phyloP scores from a whole-genome alignment of 768 basidiomycete species.

The Termitomyces heimii region DNA sequence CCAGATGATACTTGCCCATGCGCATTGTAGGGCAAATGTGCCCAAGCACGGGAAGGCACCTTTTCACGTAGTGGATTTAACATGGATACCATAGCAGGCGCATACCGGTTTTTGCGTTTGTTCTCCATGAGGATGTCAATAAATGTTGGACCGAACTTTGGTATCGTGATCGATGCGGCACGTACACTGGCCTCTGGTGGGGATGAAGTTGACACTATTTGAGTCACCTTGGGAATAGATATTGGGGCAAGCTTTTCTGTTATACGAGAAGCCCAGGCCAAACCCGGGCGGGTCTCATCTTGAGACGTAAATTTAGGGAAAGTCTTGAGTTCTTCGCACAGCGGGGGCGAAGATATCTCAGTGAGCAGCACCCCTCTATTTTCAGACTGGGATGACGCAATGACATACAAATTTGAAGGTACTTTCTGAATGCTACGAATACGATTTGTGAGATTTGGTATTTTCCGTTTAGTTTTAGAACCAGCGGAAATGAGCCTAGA shows the following conservation, averaged over 20 bases:
- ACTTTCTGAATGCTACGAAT: conserved; percentile 10
- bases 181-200: not conserved
- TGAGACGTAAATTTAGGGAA: not conserved
- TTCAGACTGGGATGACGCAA: not conserved
- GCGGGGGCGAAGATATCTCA: not conserved
- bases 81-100: conserved; percentile 18
- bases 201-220: not conserved
- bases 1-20: not conserved
- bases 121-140: conserved; percentile 12
- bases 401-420: conserved; percentile 8
- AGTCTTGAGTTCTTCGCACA: not conserved
- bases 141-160: conserved; percentile 1
- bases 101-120: conserved; percentile 14
- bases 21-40: conserved; percentile 1
- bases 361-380: not conserved
- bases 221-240: not conserved
- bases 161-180: not conserved
- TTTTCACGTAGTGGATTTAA: conserved; percentile 18
- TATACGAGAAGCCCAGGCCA: not conserved
- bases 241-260: not conserved
- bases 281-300: not conserved
- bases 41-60: conserved; percentile 15
- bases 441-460: conserved; percentile 2
- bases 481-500: not conserved
- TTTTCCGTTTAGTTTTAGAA: conserved; percentile 4